phyloP scores from a whole-genome alignment of 2,329 filamentous ascomycete genomes.

The Didymella pinodella region DNA sequence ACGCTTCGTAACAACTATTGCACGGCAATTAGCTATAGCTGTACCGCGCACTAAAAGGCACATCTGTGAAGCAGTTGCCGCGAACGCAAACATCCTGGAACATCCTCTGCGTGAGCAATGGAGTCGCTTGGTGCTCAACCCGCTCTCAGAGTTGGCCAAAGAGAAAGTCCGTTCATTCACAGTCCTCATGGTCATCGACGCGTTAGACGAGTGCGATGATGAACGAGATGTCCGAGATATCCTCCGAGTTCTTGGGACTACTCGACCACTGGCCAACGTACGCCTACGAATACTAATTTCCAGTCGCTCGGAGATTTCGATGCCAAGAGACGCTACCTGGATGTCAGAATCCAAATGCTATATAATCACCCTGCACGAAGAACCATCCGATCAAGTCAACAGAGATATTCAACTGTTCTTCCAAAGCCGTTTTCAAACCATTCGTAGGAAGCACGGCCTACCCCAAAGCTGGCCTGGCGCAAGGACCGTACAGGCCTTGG shows the following conservation, averaged over 20 bases:
- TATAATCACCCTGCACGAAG: too few relatives aligned
- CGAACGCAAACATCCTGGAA: constrained; percentile 16
- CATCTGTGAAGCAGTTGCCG: constrained; percentile 25
- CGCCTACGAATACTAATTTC: too few relatives aligned
- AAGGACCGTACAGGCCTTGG: neutral
- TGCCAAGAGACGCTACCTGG: too few relatives aligned
- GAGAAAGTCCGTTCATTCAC: constrained; percentile 2
- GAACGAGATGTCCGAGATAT: constrained; percentile 23
- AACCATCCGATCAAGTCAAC: neutral
- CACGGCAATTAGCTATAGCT: constrained; percentile 20
- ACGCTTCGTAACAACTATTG: constrained; percentile 30
- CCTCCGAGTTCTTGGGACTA: constrained; percentile 13
- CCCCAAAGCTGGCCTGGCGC: neutral
- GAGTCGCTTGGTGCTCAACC: constrained; percentile 19
- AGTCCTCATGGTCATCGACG: constrained; percentile 31
- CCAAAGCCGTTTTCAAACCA: neutral
- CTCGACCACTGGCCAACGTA: neutral
- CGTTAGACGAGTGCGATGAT: constrained; percentile 44
- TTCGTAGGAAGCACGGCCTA: neutral
- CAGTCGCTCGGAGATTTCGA: too few relatives aligned
- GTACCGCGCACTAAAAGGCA: constrained; percentile 18
- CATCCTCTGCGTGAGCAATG: constrained; percentile 19
- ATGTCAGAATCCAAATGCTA: too few relatives aligned
- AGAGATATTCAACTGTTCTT: neutral
- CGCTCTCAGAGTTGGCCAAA: constrained; percentile 3